These are phyloP conservation scores for Elsinoe batatas DNA, from an alignment of 2,329 filamentous ascomycete genomes.

Conservation along the genomic window DNA sequence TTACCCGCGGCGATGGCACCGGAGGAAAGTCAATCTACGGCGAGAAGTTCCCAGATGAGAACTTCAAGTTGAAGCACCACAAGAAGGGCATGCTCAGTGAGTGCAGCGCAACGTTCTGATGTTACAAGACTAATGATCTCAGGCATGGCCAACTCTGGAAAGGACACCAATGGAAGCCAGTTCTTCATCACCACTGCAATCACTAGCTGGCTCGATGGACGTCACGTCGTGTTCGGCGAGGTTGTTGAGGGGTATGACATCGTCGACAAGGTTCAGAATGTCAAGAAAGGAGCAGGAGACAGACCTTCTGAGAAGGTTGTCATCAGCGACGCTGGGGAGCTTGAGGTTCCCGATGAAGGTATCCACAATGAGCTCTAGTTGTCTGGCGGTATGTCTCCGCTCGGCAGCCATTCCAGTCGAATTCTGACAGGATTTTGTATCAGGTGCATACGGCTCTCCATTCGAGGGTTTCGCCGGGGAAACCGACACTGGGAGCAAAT, in stretches of 20 bases:
- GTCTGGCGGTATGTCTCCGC: constrained; percentile 21
- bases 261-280: constrained; percentile 67
- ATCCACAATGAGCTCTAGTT: constrained; percentile 79
- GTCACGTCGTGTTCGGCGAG: constrained; percentile 81
- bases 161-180: constrained; percentile 79
- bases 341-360: constrained; percentile 80
- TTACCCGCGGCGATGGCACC: constrained; percentile 71
- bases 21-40: constrained; percentile 86
- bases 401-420: constrained; percentile 13
- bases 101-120: constrained; percentile 18
- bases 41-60: constrained; percentile 75
- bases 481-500: constrained; percentile 14
- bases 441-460: constrained; percentile 32
- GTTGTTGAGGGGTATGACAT: constrained; percentile 78
- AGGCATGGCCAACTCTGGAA: constrained; percentile 76
- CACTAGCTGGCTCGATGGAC: constrained; percentile 73
- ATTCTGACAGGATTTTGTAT: constrained; percentile 15
- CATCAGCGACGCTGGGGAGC: constrained; percentile 75
- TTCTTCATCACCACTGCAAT: constrained; percentile 85
- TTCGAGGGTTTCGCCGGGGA: constrained; percentile 15
- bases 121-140: constrained; percentile 4
- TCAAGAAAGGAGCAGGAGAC: constrained; percentile 55
- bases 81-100: constrained; percentile 68
- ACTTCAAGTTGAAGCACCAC: constrained; percentile 89
- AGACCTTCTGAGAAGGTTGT: constrained; percentile 60